A percentile compares a stretch with the other conserved stretches of the same genome.
Evolutionary conservation across 176 grass and related monocot genomes (phyloP).

Genomic region (Pontederia paniculata): DNA sequence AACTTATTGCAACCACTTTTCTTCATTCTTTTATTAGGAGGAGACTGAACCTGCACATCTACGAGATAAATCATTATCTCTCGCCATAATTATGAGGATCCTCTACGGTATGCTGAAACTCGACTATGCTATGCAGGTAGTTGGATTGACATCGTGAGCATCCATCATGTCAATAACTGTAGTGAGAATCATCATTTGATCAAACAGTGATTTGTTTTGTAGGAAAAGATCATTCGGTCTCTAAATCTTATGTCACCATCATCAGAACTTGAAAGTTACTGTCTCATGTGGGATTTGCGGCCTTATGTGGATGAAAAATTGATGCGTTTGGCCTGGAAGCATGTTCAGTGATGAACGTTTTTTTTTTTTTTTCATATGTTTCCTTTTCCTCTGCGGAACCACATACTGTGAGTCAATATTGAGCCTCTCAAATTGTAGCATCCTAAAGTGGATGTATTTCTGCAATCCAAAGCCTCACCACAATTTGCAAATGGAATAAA

Average conservation of each 20-base stretch:
- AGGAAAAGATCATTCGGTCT: slow-evolving; percentile 50
- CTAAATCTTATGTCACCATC: slow-evolving; percentile 36
- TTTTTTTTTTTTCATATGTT: too few relatives aligned
- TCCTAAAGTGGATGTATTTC: too few relatives aligned
- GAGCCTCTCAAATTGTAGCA: too few relatives aligned
- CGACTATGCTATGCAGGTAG: slow-evolving; percentile 55
- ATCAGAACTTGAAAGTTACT: slow-evolving; percentile 44
- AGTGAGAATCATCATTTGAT: background rate
- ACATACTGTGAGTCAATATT: too few relatives aligned
- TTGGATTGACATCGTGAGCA: background rate
- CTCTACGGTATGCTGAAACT: slow-evolving; percentile 60
- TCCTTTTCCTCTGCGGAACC: too few relatives aligned
- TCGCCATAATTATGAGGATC: slow-evolving; percentile 26
- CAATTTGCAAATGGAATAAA: too few relatives aligned
- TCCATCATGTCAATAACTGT: background rate
- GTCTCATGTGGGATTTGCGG: slow-evolving; percentile 59
- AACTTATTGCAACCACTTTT: background rate
- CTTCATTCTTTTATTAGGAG: slow-evolving; percentile 24
- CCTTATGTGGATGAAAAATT: slow-evolving; percentile 38
- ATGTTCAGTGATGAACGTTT: background rate
- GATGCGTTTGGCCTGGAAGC: slow-evolving; percentile 37
- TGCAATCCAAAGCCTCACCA: too few relatives aligned
- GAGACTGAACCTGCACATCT: slow-evolving; percentile 16
- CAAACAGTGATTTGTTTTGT: background rate
- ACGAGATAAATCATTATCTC: slow-evolving; percentile 18